Evolutionary conservation across 2,329 filamentous ascomycete genomes (phyloP).

Genomic region (Calonectria multiphialidica): DNA sequence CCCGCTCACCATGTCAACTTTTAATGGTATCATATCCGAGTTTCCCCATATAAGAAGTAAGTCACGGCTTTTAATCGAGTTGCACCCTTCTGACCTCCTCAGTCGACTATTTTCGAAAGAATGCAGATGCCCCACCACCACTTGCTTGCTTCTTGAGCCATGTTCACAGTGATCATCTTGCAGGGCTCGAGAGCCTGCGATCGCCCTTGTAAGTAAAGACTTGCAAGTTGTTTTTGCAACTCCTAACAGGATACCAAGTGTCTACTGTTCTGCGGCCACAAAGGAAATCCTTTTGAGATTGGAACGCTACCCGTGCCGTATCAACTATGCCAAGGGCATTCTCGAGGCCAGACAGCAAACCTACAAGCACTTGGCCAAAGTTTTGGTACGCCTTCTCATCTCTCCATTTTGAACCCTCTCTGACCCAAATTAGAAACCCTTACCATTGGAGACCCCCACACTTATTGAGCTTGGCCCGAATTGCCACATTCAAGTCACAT

Average conservation of each 20-base stretch:
- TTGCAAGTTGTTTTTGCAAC: neutral
- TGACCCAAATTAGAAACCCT: conserved; percentile 68
- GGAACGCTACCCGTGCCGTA: conserved; percentile 81
- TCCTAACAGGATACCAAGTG: conserved; percentile 51
- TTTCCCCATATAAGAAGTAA: conserved; percentile 82
- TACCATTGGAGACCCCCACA: conserved; percentile 86
- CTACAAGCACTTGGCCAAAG: conserved; percentile 79
- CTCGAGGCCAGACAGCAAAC: conserved; percentile 80
- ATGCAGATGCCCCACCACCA: conserved; percentile 67
- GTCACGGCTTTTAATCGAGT: neutral
- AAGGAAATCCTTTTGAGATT: conserved; percentile 83
- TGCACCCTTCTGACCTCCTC: conserved; percentile 10
- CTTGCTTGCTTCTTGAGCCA: conserved; percentile 92
- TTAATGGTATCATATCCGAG: conserved; percentile 78
- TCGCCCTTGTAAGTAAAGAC: conserved; percentile 73
- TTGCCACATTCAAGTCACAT: conserved; percentile 79
- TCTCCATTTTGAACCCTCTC: fast-evolving
- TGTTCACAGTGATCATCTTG: conserved; percentile 90
- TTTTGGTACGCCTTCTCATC: conserved; percentile 64
- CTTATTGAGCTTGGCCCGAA: conserved; percentile 79
- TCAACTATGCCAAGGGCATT: conserved; percentile 84
- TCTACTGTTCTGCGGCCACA: conserved; percentile 91
- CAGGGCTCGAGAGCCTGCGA: conserved; percentile 80
- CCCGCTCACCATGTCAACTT: conserved; percentile 75
- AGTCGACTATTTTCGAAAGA: conserved; percentile 86